These are phyloP conservation scores for Podospora didyma DNA, from an alignment of 495 filamentous ascomycete genomes.

Conservation along the genomic window DNA sequence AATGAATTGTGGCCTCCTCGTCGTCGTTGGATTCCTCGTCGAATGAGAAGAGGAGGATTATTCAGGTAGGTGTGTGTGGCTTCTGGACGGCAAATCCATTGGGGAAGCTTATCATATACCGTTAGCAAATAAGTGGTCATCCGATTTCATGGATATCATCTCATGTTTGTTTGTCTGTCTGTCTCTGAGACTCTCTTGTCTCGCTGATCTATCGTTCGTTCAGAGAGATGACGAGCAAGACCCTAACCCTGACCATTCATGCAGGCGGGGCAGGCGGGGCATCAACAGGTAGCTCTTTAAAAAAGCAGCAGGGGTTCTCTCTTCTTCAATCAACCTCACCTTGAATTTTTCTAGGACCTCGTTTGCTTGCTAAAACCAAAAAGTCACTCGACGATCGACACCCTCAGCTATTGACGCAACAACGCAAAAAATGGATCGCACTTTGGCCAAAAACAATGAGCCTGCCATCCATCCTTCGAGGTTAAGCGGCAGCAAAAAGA, in stretches of 20 bases:
- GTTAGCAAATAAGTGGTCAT: too few relatives aligned
- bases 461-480: background rate
- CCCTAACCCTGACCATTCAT: too few relatives aligned
- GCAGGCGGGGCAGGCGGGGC: background rate
- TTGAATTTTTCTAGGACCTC: too few relatives aligned
- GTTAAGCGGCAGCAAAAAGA: constrained; percentile 15
- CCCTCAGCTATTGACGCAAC: background rate
- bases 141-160: too few relatives aligned
- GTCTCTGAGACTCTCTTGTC: too few relatives aligned
- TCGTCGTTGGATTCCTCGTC: background rate
- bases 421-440: background rate
- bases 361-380: too few relatives aligned
- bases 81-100: background rate
- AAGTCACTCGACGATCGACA: background rate
- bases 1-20: too few relatives aligned
- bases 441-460: background rate
- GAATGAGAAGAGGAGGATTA: background rate
- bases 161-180: too few relatives aligned
- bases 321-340: too few relatives aligned
- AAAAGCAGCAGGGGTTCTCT: too few relatives aligned
- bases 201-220: too few relatives aligned
- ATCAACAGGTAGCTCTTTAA: background rate
- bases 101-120: background rate
- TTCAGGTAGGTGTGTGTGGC: background rate
- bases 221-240: too few relatives aligned